Conservation (phyloP, 768 basidiomycete species). For the Amanita exitialis region DNA sequence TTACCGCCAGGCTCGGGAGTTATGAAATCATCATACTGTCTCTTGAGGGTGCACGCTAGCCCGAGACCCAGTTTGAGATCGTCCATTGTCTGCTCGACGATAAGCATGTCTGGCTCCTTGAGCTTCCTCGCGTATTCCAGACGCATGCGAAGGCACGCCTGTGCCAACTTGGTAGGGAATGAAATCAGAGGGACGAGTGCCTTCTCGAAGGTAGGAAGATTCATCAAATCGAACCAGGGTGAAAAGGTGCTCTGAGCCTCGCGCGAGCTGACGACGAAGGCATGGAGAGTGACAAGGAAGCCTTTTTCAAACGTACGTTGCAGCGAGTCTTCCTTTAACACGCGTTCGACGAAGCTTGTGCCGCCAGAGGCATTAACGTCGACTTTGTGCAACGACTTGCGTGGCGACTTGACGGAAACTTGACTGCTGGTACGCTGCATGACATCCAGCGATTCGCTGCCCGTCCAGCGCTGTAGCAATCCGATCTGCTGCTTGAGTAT, state of each 20-base stretch:
- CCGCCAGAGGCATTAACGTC: slow-evolving; percentile 36
- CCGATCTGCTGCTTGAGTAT: slow-evolving; percentile 77
- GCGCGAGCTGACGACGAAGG: slow-evolving; percentile 78
- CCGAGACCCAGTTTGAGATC: slow-evolving; percentile 88
- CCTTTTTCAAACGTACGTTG: slow-evolving; percentile 91
- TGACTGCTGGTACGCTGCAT: slow-evolving; percentile 68
- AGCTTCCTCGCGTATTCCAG: slow-evolving; percentile 84
- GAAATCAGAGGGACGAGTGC: slow-evolving; percentile 87
- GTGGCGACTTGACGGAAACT: slow-evolving; percentile 26
- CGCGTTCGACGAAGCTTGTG: slow-evolving; percentile 84
- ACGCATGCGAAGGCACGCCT: slow-evolving; percentile 83
- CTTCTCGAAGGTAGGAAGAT: slow-evolving; percentile 82
- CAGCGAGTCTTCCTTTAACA: slow-evolving; percentile 94
- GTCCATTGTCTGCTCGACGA: slow-evolving; percentile 90
- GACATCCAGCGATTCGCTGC: slow-evolving; percentile 84
- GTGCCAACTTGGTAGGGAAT: slow-evolving; percentile 93
- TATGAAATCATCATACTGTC: slow-evolving; percentile 89
- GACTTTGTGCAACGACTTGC: slow-evolving; percentile 14
- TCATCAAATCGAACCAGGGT: slow-evolving; percentile 72
- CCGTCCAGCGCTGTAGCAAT: slow-evolving; percentile 87
- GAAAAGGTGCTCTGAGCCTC: slow-evolving; percentile 79
- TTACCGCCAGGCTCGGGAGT: slow-evolving; percentile 77
- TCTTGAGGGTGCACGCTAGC: slow-evolving; percentile 89
- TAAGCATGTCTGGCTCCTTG: slow-evolving; percentile 79
- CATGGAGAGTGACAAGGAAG: slow-evolving; percentile 78